phyloP scores from a whole-genome alignment of 371 early-diverging fungal genomes.

The Blakeslea trispora region DNA sequence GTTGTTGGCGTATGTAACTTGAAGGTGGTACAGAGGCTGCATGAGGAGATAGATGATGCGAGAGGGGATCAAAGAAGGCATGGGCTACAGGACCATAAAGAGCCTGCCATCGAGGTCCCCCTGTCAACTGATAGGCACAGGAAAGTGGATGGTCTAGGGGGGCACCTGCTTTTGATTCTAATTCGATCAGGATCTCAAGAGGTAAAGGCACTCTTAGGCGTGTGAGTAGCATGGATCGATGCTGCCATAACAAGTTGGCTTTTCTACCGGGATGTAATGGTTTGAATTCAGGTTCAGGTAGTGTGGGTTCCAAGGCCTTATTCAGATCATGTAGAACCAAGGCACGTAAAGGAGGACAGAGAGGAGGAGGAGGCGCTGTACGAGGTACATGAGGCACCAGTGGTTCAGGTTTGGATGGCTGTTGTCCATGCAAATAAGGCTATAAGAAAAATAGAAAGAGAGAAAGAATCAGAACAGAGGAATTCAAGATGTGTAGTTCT shows the following conservation, averaged over 20 bases:
- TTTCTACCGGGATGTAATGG: slow-evolving; percentile 46
- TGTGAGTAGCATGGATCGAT: slow-evolving; percentile 35
- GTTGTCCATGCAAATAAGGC: slow-evolving; percentile 33
- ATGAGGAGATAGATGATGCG: not conserved
- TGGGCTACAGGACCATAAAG: not conserved
- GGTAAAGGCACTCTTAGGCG: slow-evolving; percentile 36
- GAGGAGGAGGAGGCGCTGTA: slow-evolving; percentile 46
- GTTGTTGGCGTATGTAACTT: not conserved
- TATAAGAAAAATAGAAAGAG: too few species aligned
- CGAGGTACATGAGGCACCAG: slow-evolving; percentile 41
- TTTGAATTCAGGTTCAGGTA: slow-evolving; percentile 42
- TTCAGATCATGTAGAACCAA: slow-evolving; percentile 21
- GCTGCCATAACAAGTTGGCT: slow-evolving; percentile 47
- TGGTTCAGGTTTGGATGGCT: slow-evolving; percentile 30
- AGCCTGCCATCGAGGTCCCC: slow-evolving; percentile 36
- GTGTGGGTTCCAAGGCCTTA: slow-evolving; percentile 32
- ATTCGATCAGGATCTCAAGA: slow-evolving; percentile 39
- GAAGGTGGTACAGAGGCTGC: not conserved
- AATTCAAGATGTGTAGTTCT: slow-evolving; percentile 1
- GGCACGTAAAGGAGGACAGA: slow-evolving; percentile 31
- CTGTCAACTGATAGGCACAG: slow-evolving; percentile 8
- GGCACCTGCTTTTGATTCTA: slow-evolving; percentile 40
- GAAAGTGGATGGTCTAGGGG: slow-evolving; percentile 12
- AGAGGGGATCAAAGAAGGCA: too few species aligned
- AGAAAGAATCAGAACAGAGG: not conserved